Evolutionary conservation across 257 asterid genomes (phyloP).

Genomic region (Paraleonurus japonicus): DNA sequence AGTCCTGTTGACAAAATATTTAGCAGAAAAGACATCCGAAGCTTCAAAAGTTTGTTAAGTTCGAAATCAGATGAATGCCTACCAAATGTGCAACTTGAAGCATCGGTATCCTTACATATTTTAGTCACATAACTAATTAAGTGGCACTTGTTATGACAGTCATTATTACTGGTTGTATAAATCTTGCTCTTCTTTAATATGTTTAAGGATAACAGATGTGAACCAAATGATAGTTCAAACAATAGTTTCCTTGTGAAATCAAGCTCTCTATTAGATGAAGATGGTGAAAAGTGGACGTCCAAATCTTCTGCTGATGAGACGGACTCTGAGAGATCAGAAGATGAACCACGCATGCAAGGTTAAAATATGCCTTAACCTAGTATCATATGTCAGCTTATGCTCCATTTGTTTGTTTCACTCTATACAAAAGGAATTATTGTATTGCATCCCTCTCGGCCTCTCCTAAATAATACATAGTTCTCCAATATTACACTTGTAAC

Average conservation of each 20-base stretch:
- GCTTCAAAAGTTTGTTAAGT: constrained; percentile 47
- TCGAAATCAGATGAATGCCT: constrained; percentile 35
- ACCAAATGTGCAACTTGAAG: constrained; percentile 41
- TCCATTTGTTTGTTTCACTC: constrained; percentile 19
- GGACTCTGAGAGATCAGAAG: constrained; percentile 51
- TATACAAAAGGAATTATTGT: constrained; percentile 1
- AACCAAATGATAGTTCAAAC: constrained; percentile 35
- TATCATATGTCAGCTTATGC: constrained; percentile 24
- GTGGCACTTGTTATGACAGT: constrained; percentile 9
- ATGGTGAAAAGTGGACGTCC: constrained; percentile 38
- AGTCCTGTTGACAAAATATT: constrained; percentile 33
- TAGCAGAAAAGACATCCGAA: constrained; percentile 39
- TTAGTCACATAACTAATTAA: constrained; percentile 14
- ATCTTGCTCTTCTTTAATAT: constrained; percentile 41
- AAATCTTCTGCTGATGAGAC: constrained; percentile 41
- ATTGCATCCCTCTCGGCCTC: constrained; percentile 16
- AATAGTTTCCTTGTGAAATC: constrained; percentile 39
- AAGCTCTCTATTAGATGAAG: constrained; percentile 42
- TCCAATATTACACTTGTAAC: constrained; percentile 13
- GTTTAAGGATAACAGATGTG: constrained; percentile 46
- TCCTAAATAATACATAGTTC: constrained; percentile 17
- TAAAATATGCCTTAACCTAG: constrained; percentile 14
- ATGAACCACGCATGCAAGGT: constrained; percentile 60
- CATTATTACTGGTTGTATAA: constrained; percentile 15
- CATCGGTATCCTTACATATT: constrained; percentile 58